Conservation (phyloP, 331 rosid genomes). For the Phaseolus coccineus region DNA sequence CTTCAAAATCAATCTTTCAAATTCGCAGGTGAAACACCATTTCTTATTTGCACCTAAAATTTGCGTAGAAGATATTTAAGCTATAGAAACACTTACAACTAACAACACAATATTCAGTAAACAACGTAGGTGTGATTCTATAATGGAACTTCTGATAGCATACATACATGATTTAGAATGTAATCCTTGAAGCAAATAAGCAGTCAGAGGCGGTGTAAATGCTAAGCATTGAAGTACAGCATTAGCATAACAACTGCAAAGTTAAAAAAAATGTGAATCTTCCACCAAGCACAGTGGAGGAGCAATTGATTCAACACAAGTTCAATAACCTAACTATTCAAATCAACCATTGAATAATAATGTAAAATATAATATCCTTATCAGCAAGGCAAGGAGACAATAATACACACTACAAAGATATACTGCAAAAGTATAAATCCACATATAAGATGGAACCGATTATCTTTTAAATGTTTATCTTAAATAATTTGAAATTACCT, state of each 20-base stretch:
- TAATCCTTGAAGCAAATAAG: conserved; percentile 87
- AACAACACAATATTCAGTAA: conserved; percentile 32
- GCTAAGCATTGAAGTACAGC: conserved; percentile 95
- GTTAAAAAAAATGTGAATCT: conserved; percentile 28
- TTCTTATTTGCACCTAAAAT: conserved; percentile 73
- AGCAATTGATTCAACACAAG: conserved; percentile 19
- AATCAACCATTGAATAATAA: conserved; percentile 1
- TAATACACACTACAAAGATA: conserved; percentile 27
- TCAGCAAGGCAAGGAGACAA: conserved; percentile 11
- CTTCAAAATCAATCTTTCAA: conserved; percentile 76
- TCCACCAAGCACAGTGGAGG: background rate
- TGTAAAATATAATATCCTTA: conserved; percentile 3
- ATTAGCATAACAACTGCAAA: conserved; percentile 91
- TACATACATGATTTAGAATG: conserved; percentile 87
- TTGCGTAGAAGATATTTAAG: conserved; percentile 41
- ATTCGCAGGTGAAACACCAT: conserved; percentile 91
- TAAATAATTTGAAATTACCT: conserved; percentile 64
- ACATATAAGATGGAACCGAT: conserved; percentile 28
- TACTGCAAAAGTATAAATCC: conserved; percentile 24
- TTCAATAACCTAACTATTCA: conserved; percentile 16
- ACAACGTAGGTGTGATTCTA: conserved; percentile 10
- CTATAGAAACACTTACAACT: conserved; percentile 33
- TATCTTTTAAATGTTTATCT: background rate
- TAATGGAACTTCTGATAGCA: conserved; percentile 30
- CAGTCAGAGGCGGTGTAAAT: conserved; percentile 89